Evolutionary conservation across 257 asterid genomes (phyloP), one percentile per base, ranked within the genome.

Genomic region (Primulina eburnea): DNA sequence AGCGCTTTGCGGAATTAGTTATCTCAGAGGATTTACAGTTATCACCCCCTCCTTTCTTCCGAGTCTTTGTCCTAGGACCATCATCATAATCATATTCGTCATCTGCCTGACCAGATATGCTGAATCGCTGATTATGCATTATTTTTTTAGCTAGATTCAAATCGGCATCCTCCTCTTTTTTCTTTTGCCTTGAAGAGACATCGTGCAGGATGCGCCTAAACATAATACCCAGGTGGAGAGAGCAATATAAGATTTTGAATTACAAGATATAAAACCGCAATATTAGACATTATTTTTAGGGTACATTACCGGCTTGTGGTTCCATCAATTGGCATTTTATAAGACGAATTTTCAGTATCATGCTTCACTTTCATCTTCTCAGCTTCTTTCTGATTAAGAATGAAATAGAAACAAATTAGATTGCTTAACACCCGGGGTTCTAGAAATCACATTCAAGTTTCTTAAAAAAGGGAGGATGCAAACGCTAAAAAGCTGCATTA

Each of bases 1-100:
- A 71, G 53, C 89, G 90, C 28, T 85, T 83, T 37, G 88, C 89
- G 34, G 85, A 73, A 73, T 75, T 75, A 59, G 86, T 72, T 53
- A 82, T 77, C 79, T 88, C 86, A 57, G 80, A 69, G 17, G 90
- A 73, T 74, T 77, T 80, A 50, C 33, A 69, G 75, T 77, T 81
- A 63, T 67, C 60, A 67, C 69, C 75, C 69, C 84, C 87, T 70
- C 78, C 88, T 85, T 81, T 87, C 87, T 86, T 87, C 61, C 88
- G 81, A 60, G 67, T 20, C 79, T 87, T 94, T 69, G 69, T 87
- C 79, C 80, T 85, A 64, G 97, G 95, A 61, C 88, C 90, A 32
- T 79, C 96, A 47, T 94, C 99, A 73, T 87, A 87, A 73, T 93
- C 99, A 73, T 94, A 90, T 81, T 94, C 99, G 71, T 90, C 97